Conservation (phyloP, 257 asterid genomes). For the Striga asiatica region DNA sequence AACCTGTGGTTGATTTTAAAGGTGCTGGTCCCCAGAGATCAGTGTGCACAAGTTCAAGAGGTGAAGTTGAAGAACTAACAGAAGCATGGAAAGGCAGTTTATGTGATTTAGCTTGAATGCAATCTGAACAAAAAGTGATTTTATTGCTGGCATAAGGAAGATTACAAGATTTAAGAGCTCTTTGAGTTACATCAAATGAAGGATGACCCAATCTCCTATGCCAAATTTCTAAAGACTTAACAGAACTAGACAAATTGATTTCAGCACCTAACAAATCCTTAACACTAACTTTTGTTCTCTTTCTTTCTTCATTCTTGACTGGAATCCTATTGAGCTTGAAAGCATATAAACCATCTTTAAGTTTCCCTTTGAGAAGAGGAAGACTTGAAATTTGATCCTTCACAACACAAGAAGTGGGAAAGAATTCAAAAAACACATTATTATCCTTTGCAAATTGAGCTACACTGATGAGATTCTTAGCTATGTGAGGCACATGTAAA, state of each 20-base stretch:
- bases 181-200: too few species aligned
- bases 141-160: neutral
- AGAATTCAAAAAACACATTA: too few species aligned
- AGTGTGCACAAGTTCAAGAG: neutral
- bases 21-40: neutral
- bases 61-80: neutral
- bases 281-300: too few species aligned
- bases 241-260: neutral
- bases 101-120: too few species aligned
- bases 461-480: too few species aligned
- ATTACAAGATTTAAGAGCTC: neutral
- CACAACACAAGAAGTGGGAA: neutral
- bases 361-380: neutral
- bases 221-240: neutral
- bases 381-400: neutral
- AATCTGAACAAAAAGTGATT: neutral
- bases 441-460: too few species aligned
- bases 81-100: neutral
- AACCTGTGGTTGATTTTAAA: neutral
- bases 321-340: neutral
- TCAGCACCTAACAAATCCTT: too few species aligned
- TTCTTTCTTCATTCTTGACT: neutral
- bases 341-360: neutral
- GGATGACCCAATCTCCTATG: too few species aligned
- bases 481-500: too few species aligned